Percentiles rank a stretch among this genome's conserved stretches.
Evolutionary conservation across 345 rosid species (phyloP).

Genomic region (Chamaenerion angustifolium): DNA sequence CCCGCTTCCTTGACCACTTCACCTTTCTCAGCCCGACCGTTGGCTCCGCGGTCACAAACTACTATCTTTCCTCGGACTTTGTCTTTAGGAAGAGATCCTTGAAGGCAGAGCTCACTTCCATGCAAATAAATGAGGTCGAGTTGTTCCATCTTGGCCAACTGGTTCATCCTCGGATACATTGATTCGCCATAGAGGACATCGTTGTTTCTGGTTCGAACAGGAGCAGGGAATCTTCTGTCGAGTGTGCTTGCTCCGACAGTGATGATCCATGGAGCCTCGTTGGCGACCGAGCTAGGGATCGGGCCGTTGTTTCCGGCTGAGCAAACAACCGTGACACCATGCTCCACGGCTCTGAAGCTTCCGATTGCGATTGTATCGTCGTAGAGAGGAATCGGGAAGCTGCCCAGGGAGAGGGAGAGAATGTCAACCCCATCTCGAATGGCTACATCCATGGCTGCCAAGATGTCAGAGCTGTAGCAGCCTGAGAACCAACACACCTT

Average conservation of each 20-base stretch:
- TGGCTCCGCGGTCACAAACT: constrained; percentile 74
- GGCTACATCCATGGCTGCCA: constrained; percentile 79
- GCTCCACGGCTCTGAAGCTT: constrained; percentile 75
- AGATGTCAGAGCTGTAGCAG: constrained; percentile 77
- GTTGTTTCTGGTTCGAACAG: constrained; percentile 43
- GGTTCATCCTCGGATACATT: constrained; percentile 46
- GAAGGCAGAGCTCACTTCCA: constrained; percentile 65
- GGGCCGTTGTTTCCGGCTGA: constrained; percentile 96
- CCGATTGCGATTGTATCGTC: constrained; percentile 85
- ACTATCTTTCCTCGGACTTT: constrained; percentile 66
- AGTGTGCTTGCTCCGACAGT: constrained; percentile 87
- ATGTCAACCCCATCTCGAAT: constrained; percentile 71
- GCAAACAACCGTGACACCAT: constrained; percentile 68
- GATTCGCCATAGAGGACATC: constrained; percentile 67
- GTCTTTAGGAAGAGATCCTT: constrained; percentile 60
- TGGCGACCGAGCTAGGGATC: constrained; percentile 57
- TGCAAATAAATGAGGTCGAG: constrained; percentile 50
- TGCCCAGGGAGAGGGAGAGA: constrained; percentile 78
- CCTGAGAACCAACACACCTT: constrained; percentile 88
- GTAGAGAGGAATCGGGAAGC: constrained; percentile 68
- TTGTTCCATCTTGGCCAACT: constrained; percentile 21
- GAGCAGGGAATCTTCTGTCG: constrained; percentile 70
- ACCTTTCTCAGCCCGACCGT: constrained; percentile 86
- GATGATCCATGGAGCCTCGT: constrained; percentile 84
- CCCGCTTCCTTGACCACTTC: constrained; percentile 75